Conservation (phyloP, 2,329 filamentous ascomycete genomes). For the Colletotrichum euphorbiae region DNA sequence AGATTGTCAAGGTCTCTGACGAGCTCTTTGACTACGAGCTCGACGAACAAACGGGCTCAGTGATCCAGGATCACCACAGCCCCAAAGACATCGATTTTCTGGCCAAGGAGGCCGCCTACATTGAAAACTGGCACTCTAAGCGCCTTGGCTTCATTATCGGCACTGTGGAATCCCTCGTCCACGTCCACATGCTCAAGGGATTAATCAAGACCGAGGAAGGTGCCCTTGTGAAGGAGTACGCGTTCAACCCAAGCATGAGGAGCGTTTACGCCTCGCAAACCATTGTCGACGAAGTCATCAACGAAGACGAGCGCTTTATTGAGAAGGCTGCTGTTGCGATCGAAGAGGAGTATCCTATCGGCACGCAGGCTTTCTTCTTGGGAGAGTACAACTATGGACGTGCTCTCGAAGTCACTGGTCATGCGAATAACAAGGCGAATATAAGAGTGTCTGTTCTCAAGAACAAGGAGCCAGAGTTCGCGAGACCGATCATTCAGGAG, state of each 20-base stretch:
- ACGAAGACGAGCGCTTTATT: conserved; percentile 92
- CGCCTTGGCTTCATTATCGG: conserved; percentile 89
- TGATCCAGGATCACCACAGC: conserved; percentile 77
- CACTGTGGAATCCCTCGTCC: conserved; percentile 86
- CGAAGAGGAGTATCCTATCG: conserved; percentile 88
- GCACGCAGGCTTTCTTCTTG: conserved; percentile 89
- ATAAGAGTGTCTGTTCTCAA: conserved; percentile 81
- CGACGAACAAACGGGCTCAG: conserved; percentile 71
- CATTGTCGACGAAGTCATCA: conserved; percentile 89
- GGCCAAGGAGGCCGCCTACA: conserved; percentile 83
- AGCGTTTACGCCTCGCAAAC: conserved; percentile 92
- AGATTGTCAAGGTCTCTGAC: conserved; percentile 88
- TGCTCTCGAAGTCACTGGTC: conserved; percentile 83
- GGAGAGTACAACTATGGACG: conserved; percentile 94
- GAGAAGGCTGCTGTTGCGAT: conserved; percentile 90
- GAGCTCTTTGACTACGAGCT: conserved; percentile 91
- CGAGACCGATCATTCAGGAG: conserved; percentile 76
- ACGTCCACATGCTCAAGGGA: conserved; percentile 94
- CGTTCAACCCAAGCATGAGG: conserved; percentile 84
- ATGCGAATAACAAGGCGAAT: conserved; percentile 80
- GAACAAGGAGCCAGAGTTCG: conserved; percentile 83
- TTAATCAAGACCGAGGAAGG: conserved; percentile 91
- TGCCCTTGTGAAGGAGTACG: conserved; percentile 93
- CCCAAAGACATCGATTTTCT: conserved; percentile 84
- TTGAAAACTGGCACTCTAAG: conserved; percentile 91